phyloP scores from a whole-genome alignment of 1,284 basidiomycete genomes.

The Pterula multifida region DNA sequence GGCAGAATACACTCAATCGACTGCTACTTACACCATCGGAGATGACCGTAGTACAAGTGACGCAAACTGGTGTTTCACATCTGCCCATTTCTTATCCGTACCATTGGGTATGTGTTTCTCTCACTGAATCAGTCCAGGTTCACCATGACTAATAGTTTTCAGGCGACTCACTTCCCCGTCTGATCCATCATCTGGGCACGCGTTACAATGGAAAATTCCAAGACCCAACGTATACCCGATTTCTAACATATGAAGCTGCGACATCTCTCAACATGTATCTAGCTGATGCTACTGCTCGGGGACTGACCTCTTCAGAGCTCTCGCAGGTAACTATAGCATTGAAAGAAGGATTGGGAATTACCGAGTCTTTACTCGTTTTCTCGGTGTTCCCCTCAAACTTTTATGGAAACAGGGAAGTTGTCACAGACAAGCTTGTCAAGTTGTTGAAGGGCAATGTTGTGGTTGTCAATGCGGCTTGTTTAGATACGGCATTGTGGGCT shows the following conservation, averaged over 20 bases:
- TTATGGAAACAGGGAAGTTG: conserved; percentile 12
- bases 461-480: conserved; percentile 42
- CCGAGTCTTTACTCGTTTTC: conserved; percentile 36
- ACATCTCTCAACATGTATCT: conserved; percentile 68
- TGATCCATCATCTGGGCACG: conserved; percentile 68
- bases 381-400: conserved; percentile 30
- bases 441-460: conserved; percentile 49
- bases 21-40: conserved; percentile 39
- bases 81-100: conserved; percentile 45
- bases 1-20: conserved; percentile 24
- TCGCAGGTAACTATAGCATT: conserved; percentile 38
- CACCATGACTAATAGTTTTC: conserved; percentile 1
- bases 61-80: conserved; percentile 62
- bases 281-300: conserved; percentile 13
- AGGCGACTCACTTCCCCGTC: conserved; percentile 56
- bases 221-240: conserved; percentile 45
- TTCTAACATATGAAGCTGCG: conserved; percentile 68
- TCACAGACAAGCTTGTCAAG: conserved; percentile 13
- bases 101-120: conserved; percentile 37
- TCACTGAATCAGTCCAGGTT: too few relatives aligned
- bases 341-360: conserved; percentile 36
- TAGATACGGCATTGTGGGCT: conserved; percentile 75
- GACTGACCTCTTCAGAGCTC: conserved; percentile 17
- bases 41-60: conserved; percentile 26
- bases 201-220: conserved; percentile 65